Percentiles rank a stretch among this genome's conserved stretches.
Conservation (phyloP, 225 moss, liverwort and hornwort genomes). For the Asterella californica region DNA sequence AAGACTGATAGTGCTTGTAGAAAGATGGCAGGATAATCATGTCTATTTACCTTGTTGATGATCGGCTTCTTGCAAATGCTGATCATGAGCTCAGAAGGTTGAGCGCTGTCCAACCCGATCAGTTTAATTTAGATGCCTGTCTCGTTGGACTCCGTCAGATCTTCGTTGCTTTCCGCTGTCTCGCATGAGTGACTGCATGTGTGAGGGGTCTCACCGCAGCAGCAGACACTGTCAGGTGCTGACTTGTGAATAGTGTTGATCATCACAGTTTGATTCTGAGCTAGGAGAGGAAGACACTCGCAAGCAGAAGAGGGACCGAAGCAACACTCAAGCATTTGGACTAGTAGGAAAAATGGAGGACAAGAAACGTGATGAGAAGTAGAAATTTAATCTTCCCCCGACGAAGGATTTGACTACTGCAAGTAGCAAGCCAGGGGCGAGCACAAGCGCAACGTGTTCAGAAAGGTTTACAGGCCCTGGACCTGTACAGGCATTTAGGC, state of each 20-base stretch:
- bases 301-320: slow-evolving; percentile 2
- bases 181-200: too few relatives aligned
- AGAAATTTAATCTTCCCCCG: too few relatives aligned
- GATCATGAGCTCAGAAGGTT: background rate
- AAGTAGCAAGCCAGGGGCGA: too few relatives aligned
- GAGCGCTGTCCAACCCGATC: background rate
- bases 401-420: too few relatives aligned
- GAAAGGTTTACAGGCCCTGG: too few relatives aligned
- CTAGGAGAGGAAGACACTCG: slow-evolving; percentile 2
- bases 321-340: background rate
- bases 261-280: background rate
- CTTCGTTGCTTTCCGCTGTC: too few relatives aligned
- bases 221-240: background rate
- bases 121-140: background rate
- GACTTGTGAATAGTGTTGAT: background rate
- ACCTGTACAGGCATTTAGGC: too few relatives aligned
- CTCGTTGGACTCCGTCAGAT: too few relatives aligned
- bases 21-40: background rate
- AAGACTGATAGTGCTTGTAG: background rate
- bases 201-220: too few relatives aligned
- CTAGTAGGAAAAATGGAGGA: too few relatives aligned
- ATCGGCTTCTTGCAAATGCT: background rate
- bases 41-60: background rate
- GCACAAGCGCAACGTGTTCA: too few relatives aligned
- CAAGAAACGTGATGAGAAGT: too few relatives aligned